Base-by-base conservation (phyloP, 75 land plant species). In the Gnetum montanum region DNA sequence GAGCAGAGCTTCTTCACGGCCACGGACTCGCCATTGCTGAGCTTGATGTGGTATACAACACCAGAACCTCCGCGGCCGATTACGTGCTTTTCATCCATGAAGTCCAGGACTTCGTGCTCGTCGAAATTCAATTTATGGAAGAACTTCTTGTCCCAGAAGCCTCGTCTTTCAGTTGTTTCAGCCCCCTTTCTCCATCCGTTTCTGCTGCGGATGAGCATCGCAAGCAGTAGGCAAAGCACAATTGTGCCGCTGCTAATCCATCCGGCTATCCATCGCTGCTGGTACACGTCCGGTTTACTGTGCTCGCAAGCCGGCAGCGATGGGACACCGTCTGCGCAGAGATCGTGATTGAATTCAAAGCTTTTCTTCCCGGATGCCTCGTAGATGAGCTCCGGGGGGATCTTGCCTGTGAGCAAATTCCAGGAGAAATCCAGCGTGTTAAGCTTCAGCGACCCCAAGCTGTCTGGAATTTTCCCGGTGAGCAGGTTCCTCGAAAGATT, bases 1-100 rank as follows among this genome's bases (percentile, higher is more conserved):
- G 61, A 62, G 84, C 80, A 67, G 16, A 92, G 72, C 70, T 88
- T 88, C 66, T 92, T 92, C 52, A 90, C 88, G 12, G 96, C 96
- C 3, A 90, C 84, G 13, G 25, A 57, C 40, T 77, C 78, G 1
- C 88, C 85, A 57, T 65, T 80, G 40, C 66, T 72, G 52, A 90
- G 49, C 25, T 66, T 69, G 24, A 77, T 70, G 57, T 60, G 72
- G 75, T 90, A 90, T 7, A 90, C 96, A 18, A 80, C 83, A 28
- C 96, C 96, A 2, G 92, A 79, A 4, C 85, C 84, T 18, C 92
- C 92, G 31, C 64, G 73, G 1, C 92, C 96, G 13, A 90, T 77
- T 3, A 84, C 66, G 70, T 90, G 84, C 63, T 83, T 74, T 4
- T 90, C 88, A 15, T 67, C 70, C 79, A 86, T 20, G 26, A 72